Base-by-base conservation (phyloP, 306 rosid species). In the Lithocarpus polystachyus region DNA sequence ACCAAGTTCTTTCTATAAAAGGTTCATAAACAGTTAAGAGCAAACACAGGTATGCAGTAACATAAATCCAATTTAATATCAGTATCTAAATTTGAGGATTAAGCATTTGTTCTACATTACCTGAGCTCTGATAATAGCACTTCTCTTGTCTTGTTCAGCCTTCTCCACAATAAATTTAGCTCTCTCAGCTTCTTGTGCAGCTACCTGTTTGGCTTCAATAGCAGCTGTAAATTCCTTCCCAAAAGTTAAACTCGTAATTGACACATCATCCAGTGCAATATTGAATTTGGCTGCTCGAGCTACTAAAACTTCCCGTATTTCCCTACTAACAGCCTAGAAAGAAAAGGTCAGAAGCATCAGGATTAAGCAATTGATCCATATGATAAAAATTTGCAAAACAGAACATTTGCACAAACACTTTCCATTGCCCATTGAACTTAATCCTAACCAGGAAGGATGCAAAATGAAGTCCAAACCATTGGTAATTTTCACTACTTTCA, bases 171-270 rank as follows among this genome's bases (percentile, higher is more conserved):
- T 90, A 76, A 86, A 94, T 77, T 94, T 92, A n/a, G 92, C 98
- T 81, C 97, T 92, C 87, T 92, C 98, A 62, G 97, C 97, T 37
- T 92, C 97, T 84, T 94, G 97, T 43, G 97, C 97, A 81, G 97
- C 97, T 77, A 92, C 95, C 77, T 94, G 98, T 86, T 94, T 94
- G 82, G 98, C 97, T 87, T 94, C 97, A 75, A 92, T 92, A 29
- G 98, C 97, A 79, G 82, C 92, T 24, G 89, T 91, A 45, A 92
- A 94, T 79, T 94, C 98, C 82, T 52, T 87, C 79, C 95, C 93
- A 35, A 92, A 94, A 1, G 92, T 89, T 83, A 92, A 83, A 80
- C 75, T 82, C 14, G 94, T 91, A 71, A 94, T 94, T 17, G 97
- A 94, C 62, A 92, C 97, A 85, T 94, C 97, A 74, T 94, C 98